Evolutionary conservation across 129 eudicot species (phyloP).

Genomic region (Flaveria trinervia): DNA sequence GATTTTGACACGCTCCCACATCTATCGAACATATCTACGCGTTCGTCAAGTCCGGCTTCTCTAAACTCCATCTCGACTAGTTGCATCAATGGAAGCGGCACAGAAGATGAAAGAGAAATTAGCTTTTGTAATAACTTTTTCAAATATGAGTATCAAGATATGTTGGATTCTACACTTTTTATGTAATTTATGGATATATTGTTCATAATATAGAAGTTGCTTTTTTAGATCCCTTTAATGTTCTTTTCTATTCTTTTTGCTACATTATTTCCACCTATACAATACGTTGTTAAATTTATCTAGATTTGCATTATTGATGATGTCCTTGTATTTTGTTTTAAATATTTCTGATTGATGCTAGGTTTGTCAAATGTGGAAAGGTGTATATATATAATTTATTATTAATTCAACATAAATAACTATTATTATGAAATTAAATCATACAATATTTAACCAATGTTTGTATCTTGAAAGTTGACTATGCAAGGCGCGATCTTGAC

Average conservation of each 20-base stretch:
- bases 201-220: slow-evolving; percentile 24
- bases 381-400: not conserved
- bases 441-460: slow-evolving; percentile 19
- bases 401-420: slow-evolving; percentile 1
- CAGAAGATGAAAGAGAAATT: slow-evolving; percentile 63
- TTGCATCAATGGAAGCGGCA: slow-evolving; percentile 40
- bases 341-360: slow-evolving; percentile 14
- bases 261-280: not conserved
- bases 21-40: slow-evolving; percentile 49
- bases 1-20: slow-evolving; percentile 39
- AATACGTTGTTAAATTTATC: not conserved
- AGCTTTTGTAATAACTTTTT: slow-evolving; percentile 53
- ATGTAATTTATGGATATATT: slow-evolving; percentile 43
- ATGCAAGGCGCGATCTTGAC: slow-evolving; percentile 36
- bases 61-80: slow-evolving; percentile 41
- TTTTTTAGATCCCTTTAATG: not conserved
- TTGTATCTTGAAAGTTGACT: slow-evolving; percentile 32
- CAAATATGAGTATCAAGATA: slow-evolving; percentile 52
- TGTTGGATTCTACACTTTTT: slow-evolving; percentile 45
- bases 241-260: not conserved
- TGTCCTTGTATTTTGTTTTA: not conserved
- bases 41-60: slow-evolving; percentile 63
- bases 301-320: slow-evolving; percentile 28
- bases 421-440: not conserved
- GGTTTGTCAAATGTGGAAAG: slow-evolving; percentile 35